Base-by-base conservation (phyloP, 345 rosid genomes). In the Acer negundo region DNA sequence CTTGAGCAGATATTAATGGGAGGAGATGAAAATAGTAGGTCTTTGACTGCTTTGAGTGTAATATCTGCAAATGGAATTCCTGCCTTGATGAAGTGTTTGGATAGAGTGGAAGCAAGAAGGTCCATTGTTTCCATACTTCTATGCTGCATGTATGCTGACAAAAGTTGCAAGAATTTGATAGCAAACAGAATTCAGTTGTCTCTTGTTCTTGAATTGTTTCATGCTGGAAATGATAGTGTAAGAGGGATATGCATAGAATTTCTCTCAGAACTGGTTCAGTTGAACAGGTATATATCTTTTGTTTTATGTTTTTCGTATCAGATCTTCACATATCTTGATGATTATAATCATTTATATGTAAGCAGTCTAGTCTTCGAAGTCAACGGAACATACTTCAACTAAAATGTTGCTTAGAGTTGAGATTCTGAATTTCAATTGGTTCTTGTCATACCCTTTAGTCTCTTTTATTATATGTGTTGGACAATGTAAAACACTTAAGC, bases 1-100 rank as follows among this genome's bases (percentile, higher is more conserved):
- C 85, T 91, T n/a, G 93, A 91, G 72, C 89, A 87, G 79, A 78
- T 91, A n/a, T 76, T 91, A 58, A 77, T 69, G 51, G 88, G 86
- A 55, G 93, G 93, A 23, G 87, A 88, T 28, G 81, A 86, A 76
- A 83, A 63, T 64, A 80, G 84, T 81, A 81, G 82, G 79, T 68
- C 81, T 0, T 15, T 75, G 22, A 86, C 80, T 69, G 88, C 95
- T 28, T 78, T 80, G 22, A 79, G 73, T 72, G 78, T 89, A 67
- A 84, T 91, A 62, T 83, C 87, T 11, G 81, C 83, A 28, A 85
- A 88, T 78, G 93, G 86, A 42, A 75, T 91, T 77, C 89, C 89
- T 9, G 81, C 85, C 20, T 67, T 91, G 71, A 78, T 89, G 73
- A 85, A 86, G 82, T 85, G 79, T 78, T 75, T 88, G 84, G 87